phyloP scores from a whole-genome alignment of 1,284 basidiomycete species.

The Boletus semigastroideus region DNA sequence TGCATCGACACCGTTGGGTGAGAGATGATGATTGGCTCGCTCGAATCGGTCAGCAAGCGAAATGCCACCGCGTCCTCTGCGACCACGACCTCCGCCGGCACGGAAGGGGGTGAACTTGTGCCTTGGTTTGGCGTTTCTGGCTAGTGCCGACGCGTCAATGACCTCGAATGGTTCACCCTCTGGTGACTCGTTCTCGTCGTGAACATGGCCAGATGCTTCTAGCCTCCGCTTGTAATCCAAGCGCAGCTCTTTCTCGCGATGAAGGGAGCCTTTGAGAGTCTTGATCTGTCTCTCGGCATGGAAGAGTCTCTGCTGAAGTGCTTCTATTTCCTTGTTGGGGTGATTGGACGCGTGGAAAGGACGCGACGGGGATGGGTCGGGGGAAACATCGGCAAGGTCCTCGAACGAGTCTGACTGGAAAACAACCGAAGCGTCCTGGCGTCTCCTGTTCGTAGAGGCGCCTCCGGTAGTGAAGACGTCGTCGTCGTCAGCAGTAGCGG shows the following conservation, averaged over 20 bases:
- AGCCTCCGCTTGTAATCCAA: conserved; percentile 62
- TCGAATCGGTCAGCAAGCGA: conserved; percentile 65
- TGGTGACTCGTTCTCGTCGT: conserved; percentile 43
- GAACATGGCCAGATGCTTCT: conserved; percentile 38
- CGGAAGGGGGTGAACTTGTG: conserved; percentile 41
- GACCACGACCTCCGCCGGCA: conserved; percentile 34
- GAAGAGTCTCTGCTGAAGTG: conserved; percentile 72
- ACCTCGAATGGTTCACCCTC: conserved; percentile 46
- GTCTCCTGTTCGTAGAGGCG: conserved; percentile 62
- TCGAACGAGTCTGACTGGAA: conserved; percentile 56
- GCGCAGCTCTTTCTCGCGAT: conserved; percentile 76
- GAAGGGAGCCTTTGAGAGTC: conserved; percentile 74
- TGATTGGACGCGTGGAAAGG: conserved; percentile 67
- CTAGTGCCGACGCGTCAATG: conserved; percentile 36
- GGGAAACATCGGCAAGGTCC: conserved; percentile 61
- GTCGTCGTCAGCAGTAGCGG: conserved; percentile 55
- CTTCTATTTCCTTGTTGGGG: conserved; percentile 76
- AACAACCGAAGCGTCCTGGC: conserved; percentile 52
- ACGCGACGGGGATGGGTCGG: conserved; percentile 62
- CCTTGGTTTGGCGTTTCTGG: conserved; percentile 32
- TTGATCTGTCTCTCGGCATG: conserved; percentile 82
- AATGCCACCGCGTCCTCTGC: conserved; percentile 47
- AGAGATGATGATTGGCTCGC: conserved; percentile 54
- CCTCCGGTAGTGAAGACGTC: conserved; percentile 66
- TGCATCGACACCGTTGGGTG: conserved; percentile 49